These are phyloP conservation scores for Fusarium sp. DNA, from an alignment of 2,329 filamentous ascomycete genomes.

Conservation along the genomic window DNA sequence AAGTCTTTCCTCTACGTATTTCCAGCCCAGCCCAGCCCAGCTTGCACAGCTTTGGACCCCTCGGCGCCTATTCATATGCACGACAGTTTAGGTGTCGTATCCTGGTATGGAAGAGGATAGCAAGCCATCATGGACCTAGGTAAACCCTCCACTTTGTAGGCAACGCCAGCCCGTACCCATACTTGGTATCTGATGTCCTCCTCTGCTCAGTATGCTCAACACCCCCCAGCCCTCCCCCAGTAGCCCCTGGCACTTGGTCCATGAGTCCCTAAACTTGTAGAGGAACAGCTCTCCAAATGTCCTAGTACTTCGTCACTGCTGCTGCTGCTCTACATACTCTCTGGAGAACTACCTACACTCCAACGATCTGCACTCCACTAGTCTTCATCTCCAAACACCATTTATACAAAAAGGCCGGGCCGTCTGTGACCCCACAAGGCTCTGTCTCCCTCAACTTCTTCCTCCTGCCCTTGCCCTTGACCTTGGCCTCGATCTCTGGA, in stretches of 20 bases:
- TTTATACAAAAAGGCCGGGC: constrained; percentile 47
- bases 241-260: constrained; percentile 28
- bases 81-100: constrained; percentile 43
- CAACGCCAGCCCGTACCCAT: constrained; percentile 33
- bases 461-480: constrained; percentile 33
- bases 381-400: constrained; percentile 45
- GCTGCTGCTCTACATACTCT: neutral
- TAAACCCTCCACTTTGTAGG: constrained; percentile 31
- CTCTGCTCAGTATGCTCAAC: constrained; percentile 18
- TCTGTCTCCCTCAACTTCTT: constrained; percentile 40
- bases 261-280: constrained; percentile 39
- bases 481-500: constrained; percentile 29
- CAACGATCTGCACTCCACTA: constrained; percentile 45
- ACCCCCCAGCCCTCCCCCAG: constrained; percentile 27
- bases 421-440: constrained; percentile 45
- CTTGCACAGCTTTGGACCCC: constrained; percentile 32
- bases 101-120: constrained; percentile 27
- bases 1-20: constrained; percentile 29
- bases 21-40: constrained; percentile 27
- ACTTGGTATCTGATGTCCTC: constrained; percentile 37
- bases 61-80: constrained; percentile 51
- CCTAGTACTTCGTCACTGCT: constrained; percentile 29
- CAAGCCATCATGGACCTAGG: constrained; percentile 10
- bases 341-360: constrained; percentile 35
- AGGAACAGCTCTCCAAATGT: constrained; percentile 40